Percentiles rank a stretch among this genome's conserved stretches.
These are phyloP conservation scores for Aspergillus luchuensis DNA, from an alignment of 2,329 filamentous ascomycete genomes.

Conservation along the genomic window DNA sequence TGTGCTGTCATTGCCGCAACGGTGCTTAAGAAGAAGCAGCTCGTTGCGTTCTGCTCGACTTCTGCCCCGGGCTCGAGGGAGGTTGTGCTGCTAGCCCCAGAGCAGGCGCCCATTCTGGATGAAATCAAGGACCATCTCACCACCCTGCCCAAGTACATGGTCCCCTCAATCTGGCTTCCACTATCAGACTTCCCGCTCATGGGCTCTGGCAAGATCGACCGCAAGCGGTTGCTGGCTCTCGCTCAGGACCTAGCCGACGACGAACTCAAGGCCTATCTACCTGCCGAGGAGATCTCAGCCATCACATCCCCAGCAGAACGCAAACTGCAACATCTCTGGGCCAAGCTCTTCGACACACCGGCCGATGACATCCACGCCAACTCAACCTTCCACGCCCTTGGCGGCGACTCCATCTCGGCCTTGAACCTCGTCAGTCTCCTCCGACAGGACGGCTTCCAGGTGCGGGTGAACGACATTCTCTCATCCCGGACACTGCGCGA, in stretches of 20 bases:
- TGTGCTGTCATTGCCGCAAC: slow-evolving; percentile 3
- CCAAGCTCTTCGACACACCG: slow-evolving; percentile 10
- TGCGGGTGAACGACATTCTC: slow-evolving; percentile 21
- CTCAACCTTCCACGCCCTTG: slow-evolving; percentile 14
- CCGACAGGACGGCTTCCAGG: slow-evolving; percentile 12
- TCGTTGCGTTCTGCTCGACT: slow-evolving; percentile 13
- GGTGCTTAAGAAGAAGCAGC: slow-evolving; percentile 13
- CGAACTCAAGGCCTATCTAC: background rate
- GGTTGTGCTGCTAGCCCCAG: background rate
- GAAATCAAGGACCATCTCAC: background rate
- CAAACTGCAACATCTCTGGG: slow-evolving; percentile 14
- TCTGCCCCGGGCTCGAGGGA: background rate
- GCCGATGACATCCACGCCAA: slow-evolving; percentile 7
- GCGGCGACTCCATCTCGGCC: slow-evolving; percentile 24
- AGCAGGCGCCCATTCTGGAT: background rate
- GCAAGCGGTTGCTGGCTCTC: slow-evolving; percentile 8
- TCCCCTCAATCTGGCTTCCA: slow-evolving; percentile 8
- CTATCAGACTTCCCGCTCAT: slow-evolving; percentile 7
- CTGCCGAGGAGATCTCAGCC: background rate
- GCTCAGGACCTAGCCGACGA: background rate
- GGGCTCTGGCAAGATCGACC: slow-evolving; percentile 10
- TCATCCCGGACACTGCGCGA: slow-evolving; percentile 13
- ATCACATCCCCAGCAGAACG: slow-evolving; percentile 10
- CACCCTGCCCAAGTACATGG: slow-evolving; percentile 9
- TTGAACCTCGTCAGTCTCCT: slow-evolving; percentile 19